Base-by-base conservation (phyloP, 768 basidiomycete species). In the Termitomyces sp. region DNA sequence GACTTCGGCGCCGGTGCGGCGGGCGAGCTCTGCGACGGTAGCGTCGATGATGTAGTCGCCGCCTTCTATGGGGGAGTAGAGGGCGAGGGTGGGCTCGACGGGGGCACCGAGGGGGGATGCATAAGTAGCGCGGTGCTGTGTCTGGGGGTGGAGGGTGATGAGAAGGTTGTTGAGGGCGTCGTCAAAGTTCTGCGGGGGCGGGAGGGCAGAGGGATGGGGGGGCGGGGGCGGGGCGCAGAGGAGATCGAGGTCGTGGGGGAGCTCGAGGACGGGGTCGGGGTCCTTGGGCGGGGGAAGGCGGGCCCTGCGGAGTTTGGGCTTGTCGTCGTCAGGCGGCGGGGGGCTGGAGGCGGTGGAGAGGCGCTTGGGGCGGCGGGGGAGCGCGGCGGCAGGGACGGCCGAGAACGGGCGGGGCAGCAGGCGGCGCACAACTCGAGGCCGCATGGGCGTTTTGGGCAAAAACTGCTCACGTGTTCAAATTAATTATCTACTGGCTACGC, bases 61-160 rank as follows among this genome's bases (percentile, higher is more conserved):
- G 34, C 94, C 94, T 68, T 78, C 81, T 58, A 92, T 87, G 6
- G 94, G 95, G 61, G 90, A 92, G 69, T 91, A 93, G 5, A 95
- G 71, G 0, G 85, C 90, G n/a, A 95, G 74, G 0, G 90, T 91
- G 4, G 93, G 93, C 67, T 94, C 92, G 31, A 83, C 64, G 0
- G 81, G 79, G 27, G 82, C 75, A 16, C 80, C 82, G 6, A 79
- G 66, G 3, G 76, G 69, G 10, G 86, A 72, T 14, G 82, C 58
- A 70, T 85, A 86, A 0, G 84, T 75, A 13, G 90, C 85, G 20
- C 83, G 79, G 61, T 90, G 83, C 67, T 94, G 92, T 5, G 86
- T 87, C 69, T 90, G 85, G 2, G 92, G 90, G 69, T 92, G 91
- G 34, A 94, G 75, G 4, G 87, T 81, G 58, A 94, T 83, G 57